These are phyloP conservation scores for Hyphodiscus hymeniophilus DNA, from an alignment of 495 filamentous ascomycete genomes.

Conservation along the genomic window DNA sequence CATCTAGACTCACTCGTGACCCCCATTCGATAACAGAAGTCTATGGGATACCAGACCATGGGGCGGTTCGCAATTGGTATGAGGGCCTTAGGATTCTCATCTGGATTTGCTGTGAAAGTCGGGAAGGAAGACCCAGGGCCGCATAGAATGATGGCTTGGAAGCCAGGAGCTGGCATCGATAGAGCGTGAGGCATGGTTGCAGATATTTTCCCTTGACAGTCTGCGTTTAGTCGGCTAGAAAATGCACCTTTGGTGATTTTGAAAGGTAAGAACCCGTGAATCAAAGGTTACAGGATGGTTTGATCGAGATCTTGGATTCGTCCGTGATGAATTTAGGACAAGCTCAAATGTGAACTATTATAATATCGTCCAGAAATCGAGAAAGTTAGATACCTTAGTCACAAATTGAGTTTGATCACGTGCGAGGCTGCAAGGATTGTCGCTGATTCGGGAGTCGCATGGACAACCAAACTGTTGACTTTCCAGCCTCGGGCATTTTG, in stretches of 20 bases:
- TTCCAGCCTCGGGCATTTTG: slow-evolving; percentile 18
- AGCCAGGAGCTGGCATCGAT: slow-evolving; percentile 64
- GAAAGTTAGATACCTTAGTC: too few relatives aligned
- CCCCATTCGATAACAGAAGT: slow-evolving; percentile 82
- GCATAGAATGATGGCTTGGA: slow-evolving; percentile 90
- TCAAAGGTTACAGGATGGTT: too few relatives aligned
- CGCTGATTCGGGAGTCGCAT: slow-evolving; percentile 9
- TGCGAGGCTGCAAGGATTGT: not conserved
- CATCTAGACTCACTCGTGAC: slow-evolving; percentile 53
- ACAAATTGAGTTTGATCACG: slow-evolving; percentile 5
- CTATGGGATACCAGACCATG: slow-evolving; percentile 92
- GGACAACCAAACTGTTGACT: slow-evolving; percentile 6
- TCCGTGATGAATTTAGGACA: too few relatives aligned
- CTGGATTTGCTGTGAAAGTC: slow-evolving; percentile 83
- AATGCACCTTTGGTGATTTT: too few relatives aligned
- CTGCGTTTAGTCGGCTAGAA: too few relatives aligned
- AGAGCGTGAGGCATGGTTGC: slow-evolving; percentile 58
- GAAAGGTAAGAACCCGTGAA: too few relatives aligned
- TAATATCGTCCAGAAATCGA: too few relatives aligned
- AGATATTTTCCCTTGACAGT: not conserved
- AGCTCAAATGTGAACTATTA: too few relatives aligned
- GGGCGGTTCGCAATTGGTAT: slow-evolving; percentile 89
- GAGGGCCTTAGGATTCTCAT: slow-evolving; percentile 85
- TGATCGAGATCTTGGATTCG: too few relatives aligned
- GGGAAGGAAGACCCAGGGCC: slow-evolving; percentile 84